Evolutionary conservation across 208 protist species (phyloP), one percentile per base, ranked within the genome.

Genomic region (Trypanosomatidae sp.): DNA sequence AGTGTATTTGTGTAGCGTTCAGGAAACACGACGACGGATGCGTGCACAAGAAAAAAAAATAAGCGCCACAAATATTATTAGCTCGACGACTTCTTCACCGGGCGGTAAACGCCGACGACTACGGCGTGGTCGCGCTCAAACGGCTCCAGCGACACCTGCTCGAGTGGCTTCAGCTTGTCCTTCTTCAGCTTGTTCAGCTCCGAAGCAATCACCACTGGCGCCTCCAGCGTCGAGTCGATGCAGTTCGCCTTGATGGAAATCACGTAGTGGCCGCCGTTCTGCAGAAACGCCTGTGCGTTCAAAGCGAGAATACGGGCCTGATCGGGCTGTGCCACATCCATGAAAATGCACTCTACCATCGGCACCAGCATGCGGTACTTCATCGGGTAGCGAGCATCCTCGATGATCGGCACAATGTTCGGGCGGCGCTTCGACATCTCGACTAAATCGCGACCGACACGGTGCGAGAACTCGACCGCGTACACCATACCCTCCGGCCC

Each of bases 181-280:
- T 98, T 96, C 84, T 98, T 93, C 65, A 99, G 83, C 75, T 99
- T 98, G 56, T 99, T 86, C 17, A 99, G 90, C 90, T 99, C 99
- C 0, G 84, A 75, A 39, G 98, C 99, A 83, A 99, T 99, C 22
- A 99, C 99, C 55, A 97, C 95, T 59, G 95, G 94, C 8, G 99
- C 91, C 60, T 93, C 88, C 17, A 97, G 89, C 2, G 99, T 99
- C 15, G 99, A 99, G 89, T 99, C 99, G 71, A 99, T 99, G 94
- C 99, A 99, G 83, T 98, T 99, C 30, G 99, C 99, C 94, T 99
- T 99, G 85, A 99, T 99, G 53, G 98, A 99, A 72, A 99, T 99
- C 9, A 99, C 95, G 86, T 99, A 99, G 88, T 99, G 94, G 62
- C 99, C 99, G 46, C 94, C 98, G 75, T 99, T 99, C 85, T 99